Evolutionary conservation across 2,329 filamentous ascomycete genomes (phyloP).

Genomic region (Aphanoascus verrucosus): DNA sequence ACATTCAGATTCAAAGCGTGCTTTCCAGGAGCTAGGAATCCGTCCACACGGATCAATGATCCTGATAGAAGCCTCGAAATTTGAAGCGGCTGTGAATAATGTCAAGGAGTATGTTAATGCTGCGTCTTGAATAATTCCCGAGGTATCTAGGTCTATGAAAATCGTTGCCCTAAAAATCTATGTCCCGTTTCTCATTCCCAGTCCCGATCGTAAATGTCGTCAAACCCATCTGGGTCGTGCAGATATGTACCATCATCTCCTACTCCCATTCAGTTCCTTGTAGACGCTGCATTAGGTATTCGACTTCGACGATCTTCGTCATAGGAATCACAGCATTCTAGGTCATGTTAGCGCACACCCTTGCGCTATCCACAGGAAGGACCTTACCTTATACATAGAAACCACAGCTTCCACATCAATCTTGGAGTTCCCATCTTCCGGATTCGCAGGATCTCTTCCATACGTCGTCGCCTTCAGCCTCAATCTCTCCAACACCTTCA

Average conservation of each 20-base stretch:
- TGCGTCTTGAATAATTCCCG: constrained; percentile 27
- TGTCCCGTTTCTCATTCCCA: constrained; percentile 12
- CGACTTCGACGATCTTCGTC: constrained; percentile 97
- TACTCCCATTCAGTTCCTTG: constrained; percentile 42
- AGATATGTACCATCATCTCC: not conserved
- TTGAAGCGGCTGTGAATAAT: constrained; percentile 63
- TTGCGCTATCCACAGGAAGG: not conserved
- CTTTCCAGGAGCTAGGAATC: constrained; percentile 88
- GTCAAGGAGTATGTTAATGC: constrained; percentile 62
- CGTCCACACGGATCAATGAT: constrained; percentile 75
- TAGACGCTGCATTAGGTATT: constrained; percentile 92
- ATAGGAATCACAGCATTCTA: constrained; percentile 77
- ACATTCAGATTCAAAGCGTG: constrained; percentile 79
- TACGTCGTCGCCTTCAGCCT: constrained; percentile 86
- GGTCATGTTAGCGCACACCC: constrained; percentile 11
- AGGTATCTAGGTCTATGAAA: constrained; percentile 10
- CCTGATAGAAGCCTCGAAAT: constrained; percentile 69
- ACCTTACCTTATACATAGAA: constrained; percentile 59
- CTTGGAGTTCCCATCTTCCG: constrained; percentile 47
- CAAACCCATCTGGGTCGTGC: not conserved
- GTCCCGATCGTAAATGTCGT: not conserved
- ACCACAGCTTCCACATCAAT: constrained; percentile 89
- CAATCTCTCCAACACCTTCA: constrained; percentile 78
- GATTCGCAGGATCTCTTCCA: constrained; percentile 70
- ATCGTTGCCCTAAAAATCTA: constrained; percentile 14